phyloP scores from a whole-genome alignment of 371 early-diverging fungal species.

The Haplosporangium sp. region DNA sequence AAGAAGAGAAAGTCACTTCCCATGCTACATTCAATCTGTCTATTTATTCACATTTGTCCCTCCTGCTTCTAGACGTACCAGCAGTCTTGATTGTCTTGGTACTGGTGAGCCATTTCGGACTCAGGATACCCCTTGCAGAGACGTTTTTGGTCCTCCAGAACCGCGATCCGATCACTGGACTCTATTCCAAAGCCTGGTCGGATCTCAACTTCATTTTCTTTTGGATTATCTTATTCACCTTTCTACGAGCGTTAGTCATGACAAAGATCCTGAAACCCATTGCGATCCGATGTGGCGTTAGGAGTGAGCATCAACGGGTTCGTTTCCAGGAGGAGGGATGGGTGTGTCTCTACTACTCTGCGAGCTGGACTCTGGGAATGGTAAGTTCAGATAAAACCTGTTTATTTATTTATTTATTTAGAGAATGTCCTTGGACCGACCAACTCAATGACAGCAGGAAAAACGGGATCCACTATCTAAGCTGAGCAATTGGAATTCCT shows the following conservation, averaged over 20 bases:
- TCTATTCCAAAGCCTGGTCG: constrained; percentile 64
- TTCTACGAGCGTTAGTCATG: constrained; percentile 67
- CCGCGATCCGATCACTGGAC: constrained; percentile 48
- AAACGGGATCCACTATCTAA: too few relatives aligned
- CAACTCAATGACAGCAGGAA: too few relatives aligned
- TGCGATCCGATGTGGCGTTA: constrained; percentile 56
- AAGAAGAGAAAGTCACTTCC: too few relatives aligned
- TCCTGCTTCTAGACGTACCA: constrained; percentile 28
- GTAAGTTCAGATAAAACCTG: constrained; percentile 52
- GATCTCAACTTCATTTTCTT: constrained; percentile 70
- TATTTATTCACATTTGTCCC: too few relatives aligned
- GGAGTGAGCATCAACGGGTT: constrained; percentile 58
- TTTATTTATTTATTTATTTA: not conserved
- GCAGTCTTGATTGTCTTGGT: constrained; percentile 22
- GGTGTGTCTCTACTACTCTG: constrained; percentile 68
- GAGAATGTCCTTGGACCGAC: not conserved
- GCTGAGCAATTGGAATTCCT: not conserved
- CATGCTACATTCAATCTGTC: too few relatives aligned
- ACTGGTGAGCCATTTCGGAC: constrained; percentile 45
- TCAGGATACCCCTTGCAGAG: constrained; percentile 58
- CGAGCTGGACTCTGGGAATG: constrained; percentile 59
- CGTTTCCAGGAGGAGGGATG: constrained; percentile 82
- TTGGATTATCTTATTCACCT: constrained; percentile 73
- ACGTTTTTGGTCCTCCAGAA: constrained; percentile 64
- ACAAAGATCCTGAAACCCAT: constrained; percentile 66